Evolutionary conservation across 1,284 basidiomycete species (phyloP).

Genomic region (Ustilago shanxiensis): DNA sequence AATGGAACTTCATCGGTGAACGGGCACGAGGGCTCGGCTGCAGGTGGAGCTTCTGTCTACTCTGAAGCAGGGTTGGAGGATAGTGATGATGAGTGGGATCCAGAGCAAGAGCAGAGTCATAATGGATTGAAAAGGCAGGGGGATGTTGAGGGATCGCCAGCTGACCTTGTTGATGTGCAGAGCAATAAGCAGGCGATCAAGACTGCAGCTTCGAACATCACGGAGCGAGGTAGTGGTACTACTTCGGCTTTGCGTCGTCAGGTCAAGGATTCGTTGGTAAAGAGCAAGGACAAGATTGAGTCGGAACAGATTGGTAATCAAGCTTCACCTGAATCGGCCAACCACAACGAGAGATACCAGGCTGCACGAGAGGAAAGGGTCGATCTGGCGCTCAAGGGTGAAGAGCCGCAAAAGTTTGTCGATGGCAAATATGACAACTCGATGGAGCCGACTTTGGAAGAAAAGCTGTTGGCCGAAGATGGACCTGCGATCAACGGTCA

Average conservation of each 20-base stretch:
- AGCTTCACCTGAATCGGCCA: slow-evolving; percentile 13
- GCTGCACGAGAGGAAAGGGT: slow-evolving; percentile 39
- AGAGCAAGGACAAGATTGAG: slow-evolving; percentile 30
- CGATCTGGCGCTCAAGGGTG: slow-evolving; percentile 26
- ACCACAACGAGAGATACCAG: slow-evolving; percentile 42
- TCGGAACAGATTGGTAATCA: slow-evolving; percentile 1
- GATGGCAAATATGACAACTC: slow-evolving; percentile 51
- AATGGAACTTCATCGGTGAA: neutral
- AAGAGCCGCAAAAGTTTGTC: slow-evolving; percentile 35
- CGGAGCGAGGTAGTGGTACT: slow-evolving; percentile 24
- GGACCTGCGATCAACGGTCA: slow-evolving; percentile 31
- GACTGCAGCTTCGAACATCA: slow-evolving; percentile 17
- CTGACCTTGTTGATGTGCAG: slow-evolving; percentile 30
- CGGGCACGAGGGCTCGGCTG: slow-evolving; percentile 1
- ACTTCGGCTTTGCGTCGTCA: slow-evolving; percentile 26
- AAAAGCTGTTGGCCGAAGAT: slow-evolving; percentile 43
- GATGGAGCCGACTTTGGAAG: slow-evolving; percentile 52
- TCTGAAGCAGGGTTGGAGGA: slow-evolving; percentile 32
- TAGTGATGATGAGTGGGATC: slow-evolving; percentile 77
- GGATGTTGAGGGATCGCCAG: slow-evolving; percentile 7
- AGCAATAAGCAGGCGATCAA: slow-evolving; percentile 24
- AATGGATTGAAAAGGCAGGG: slow-evolving; percentile 28
- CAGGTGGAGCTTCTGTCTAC: slow-evolving; percentile 7
- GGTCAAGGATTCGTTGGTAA: slow-evolving; percentile 36
- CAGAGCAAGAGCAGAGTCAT: slow-evolving; percentile 79